Base-by-base conservation (phyloP, 305 asterid species). In the Stenogyne calaminthoides region DNA sequence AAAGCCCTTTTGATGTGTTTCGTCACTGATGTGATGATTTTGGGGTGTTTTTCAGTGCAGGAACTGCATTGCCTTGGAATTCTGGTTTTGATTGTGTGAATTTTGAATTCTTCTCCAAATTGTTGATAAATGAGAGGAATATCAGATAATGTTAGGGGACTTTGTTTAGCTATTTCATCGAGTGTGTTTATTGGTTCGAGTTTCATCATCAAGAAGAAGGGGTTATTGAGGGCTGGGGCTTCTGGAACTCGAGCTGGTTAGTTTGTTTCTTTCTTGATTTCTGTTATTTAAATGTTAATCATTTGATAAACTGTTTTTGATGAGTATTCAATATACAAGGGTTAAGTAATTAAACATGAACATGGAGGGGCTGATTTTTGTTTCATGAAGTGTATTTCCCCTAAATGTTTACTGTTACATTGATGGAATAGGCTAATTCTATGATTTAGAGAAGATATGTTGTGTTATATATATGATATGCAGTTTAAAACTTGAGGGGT, bases 101-200 rank as follows among this genome's bases (percentile, higher is more conserved):
- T 19, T 18, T 34, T 5, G 2, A 39, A 8, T 39, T 32, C 29
- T 60, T 63, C 80, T 76, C 74, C 72, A 85, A 85, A 77, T 80
- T 74, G 42, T 37, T 58, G 63, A 80, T 71, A 68, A 80, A 89
- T 91, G 97, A 84, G 72, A 77, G 91, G 93, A 74, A 67, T 79
- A 46, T 84, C 93, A 67, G 91, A 91, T 72, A 89, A 91, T 74
- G 84, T 87, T 6, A 87, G 82, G 64, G 96, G 97, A 14, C 76
- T 89, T 32, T 64, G 79, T 73, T 83, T 91, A 79, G 97, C 95
- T 5, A 66, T 91, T 10, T 88, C 90, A 32, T 91, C 97, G 1
- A 89, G 97, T 75, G 27, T 91, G 55, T 91, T 89, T 68, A 91
- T 91, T 61, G 96, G 97, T 36, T 88, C 90, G 3, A 91, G 97